Evolutionary conservation across 805 yeast genomes (phyloP).

Genomic region (Candida corydali): DNA sequence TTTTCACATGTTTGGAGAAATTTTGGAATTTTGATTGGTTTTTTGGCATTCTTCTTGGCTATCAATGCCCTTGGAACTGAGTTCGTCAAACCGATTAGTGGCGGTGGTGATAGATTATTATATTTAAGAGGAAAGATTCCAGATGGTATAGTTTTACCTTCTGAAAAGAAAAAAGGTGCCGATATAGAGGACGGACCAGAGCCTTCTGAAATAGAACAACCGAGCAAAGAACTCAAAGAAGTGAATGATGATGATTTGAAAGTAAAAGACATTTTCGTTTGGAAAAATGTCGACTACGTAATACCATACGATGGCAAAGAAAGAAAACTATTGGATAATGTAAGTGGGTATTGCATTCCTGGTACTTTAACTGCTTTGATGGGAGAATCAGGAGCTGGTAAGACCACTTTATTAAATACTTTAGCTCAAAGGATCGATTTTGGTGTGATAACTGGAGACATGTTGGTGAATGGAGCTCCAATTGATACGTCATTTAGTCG

Average conservation of each 20-base stretch:
- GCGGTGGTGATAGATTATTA: constrained; percentile 30
- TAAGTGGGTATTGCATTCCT: constrained; percentile 37
- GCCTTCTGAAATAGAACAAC: not conserved
- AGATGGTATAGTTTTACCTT: constrained; percentile 14
- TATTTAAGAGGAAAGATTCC: constrained; percentile 24
- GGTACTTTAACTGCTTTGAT: constrained; percentile 57
- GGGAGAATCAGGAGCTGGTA: constrained; percentile 68
- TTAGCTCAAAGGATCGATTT: constrained; percentile 50
- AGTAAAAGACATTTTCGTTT: constrained; percentile 49
- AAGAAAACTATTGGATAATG: constrained; percentile 33
- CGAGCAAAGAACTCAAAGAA: not conserved
- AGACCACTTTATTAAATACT: constrained; percentile 52
- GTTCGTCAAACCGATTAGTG: constrained; percentile 24
- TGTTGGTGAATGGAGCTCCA: constrained; percentile 52
- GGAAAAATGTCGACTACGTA: constrained; percentile 59
- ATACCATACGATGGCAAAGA: constrained; percentile 45
- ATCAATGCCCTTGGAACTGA: constrained; percentile 23
- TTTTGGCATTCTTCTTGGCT: constrained; percentile 15
- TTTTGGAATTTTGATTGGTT: constrained; percentile 41
- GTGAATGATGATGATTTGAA: constrained; percentile 20
- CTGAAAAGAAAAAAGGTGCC: constrained; percentile 6
- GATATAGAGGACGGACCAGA: constrained; percentile 12
- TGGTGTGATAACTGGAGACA: constrained; percentile 57
- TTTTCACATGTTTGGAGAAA: constrained; percentile 45
- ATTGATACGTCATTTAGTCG: constrained; percentile 49